A percentile compares a stretch with the other conserved stretches of the same genome.
Conservation (phyloP, 805 yeast species). For the Saccharomycopsis sp. region DNA sequence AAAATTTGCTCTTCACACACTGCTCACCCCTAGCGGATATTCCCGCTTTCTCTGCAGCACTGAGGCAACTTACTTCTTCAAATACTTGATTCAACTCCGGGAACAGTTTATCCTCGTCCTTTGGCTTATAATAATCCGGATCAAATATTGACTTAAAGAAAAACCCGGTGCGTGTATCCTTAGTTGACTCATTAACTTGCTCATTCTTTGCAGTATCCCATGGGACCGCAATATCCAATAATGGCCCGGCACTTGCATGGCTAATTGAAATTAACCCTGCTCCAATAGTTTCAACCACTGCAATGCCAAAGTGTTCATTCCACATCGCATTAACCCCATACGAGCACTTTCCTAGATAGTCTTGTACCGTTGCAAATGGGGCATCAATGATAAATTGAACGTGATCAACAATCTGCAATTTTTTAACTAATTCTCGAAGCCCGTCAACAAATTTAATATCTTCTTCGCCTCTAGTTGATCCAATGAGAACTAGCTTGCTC, state of each 20-base stretch:
- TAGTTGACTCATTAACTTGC: constrained; percentile 27
- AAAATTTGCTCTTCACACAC: constrained; percentile 47
- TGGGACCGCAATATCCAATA: constrained; percentile 72
- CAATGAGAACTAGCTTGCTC: constrained; percentile 58
- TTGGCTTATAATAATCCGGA: constrained; percentile 48
- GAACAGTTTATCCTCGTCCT: constrained; percentile 27
- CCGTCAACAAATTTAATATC: constrained; percentile 56
- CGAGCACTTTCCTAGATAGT: constrained; percentile 46
- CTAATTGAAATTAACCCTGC: constrained; percentile 82
- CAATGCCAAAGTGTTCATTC: constrained; percentile 99
- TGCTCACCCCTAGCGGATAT: constrained; percentile 42
- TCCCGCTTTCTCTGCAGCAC: constrained; percentile 30
- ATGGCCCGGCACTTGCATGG: constrained; percentile 96
- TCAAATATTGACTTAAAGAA: constrained; percentile 67
- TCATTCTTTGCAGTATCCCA: constrained; percentile 32
- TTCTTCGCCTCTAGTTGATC: constrained; percentile 67
- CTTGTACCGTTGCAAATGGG: constrained; percentile 54
- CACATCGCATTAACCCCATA: constrained; percentile 96
- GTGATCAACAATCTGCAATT: constrained; percentile 36
- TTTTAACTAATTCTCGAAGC: constrained; percentile 39
- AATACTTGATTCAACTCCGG: constrained; percentile 48
- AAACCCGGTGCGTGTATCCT: constrained; percentile 54
- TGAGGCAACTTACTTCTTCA: constrained; percentile 33
- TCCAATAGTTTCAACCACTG: constrained; percentile 88
- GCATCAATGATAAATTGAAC: constrained; percentile 65